Conservation (phyloP, 148 eudicot species). For the Vaccinium vitisidaea region DNA sequence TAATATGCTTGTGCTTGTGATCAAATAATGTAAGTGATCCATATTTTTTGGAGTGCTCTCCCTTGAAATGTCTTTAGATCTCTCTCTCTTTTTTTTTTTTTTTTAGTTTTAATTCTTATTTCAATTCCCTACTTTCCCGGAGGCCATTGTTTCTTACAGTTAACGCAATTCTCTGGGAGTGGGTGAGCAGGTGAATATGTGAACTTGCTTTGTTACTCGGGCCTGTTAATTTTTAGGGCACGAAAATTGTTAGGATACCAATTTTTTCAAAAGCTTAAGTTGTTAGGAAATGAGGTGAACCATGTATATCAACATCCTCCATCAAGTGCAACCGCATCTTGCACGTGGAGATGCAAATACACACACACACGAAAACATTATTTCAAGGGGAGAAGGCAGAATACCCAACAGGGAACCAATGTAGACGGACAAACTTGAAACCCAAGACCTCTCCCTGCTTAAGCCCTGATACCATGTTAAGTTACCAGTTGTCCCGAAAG, state of each 20-base stretch:
- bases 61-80: not conserved
- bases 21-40: not conserved
- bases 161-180: not conserved
- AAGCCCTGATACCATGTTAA: too few relatives aligned
- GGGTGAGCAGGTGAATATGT: not conserved
- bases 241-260: not conserved
- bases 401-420: too few relatives aligned
- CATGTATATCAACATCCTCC: not conserved
- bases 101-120: too few relatives aligned
- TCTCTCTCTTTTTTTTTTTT: not conserved
- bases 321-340: not conserved
- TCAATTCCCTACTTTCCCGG: not conserved
- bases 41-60: not conserved
- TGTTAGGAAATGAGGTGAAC: too few relatives aligned
- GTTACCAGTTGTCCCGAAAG: too few relatives aligned
- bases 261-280: too few relatives aligned
- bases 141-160: not conserved
- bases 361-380: too few relatives aligned
- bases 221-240: not conserved
- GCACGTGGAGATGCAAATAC: not conserved
- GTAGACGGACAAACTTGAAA: too few relatives aligned
- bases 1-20: too few relatives aligned
- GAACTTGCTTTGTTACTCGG: slow-evolving; percentile 2
- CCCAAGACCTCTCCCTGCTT: too few relatives aligned
- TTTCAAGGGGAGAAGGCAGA: too few relatives aligned